These are phyloP conservation scores for Hypoxylon sp. DNA, from an alignment of 2,329 filamentous ascomycete species.

Conservation along the genomic window DNA sequence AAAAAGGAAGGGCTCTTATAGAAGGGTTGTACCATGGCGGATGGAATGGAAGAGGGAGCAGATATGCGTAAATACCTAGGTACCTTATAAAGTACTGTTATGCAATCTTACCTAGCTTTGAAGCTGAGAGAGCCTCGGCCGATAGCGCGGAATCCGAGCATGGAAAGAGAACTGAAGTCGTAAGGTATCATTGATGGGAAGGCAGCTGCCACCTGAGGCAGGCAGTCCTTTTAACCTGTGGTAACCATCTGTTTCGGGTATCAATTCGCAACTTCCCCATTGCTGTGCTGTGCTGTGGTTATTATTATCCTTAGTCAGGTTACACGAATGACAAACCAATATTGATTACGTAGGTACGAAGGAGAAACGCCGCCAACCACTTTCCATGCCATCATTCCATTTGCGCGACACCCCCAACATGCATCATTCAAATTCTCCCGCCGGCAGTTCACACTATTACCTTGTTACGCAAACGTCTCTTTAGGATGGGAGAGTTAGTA, in stretches of 20 bases:
- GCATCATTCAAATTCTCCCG: constrained; percentile 24
- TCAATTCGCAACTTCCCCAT: constrained; percentile 38
- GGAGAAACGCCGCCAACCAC: constrained; percentile 17
- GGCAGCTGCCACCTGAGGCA: constrained; percentile 7
- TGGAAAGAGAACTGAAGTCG: constrained; percentile 5
- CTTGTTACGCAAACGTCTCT: constrained; percentile 32
- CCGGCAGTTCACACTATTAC: constrained; percentile 33
- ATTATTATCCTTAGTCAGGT: constrained; percentile 37
- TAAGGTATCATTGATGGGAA: constrained; percentile 29
- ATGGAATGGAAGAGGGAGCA: constrained; percentile 15
- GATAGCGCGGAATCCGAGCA: constrained; percentile 36
- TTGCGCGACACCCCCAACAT: constrained; percentile 7
- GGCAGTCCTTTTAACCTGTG: constrained; percentile 8
- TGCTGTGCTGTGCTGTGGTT: constrained; percentile 16
- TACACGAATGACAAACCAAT: constrained; percentile 42
- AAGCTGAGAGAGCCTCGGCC: constrained; percentile 32
- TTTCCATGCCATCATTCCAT: constrained; percentile 17
- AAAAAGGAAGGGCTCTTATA: constrained; percentile 33
- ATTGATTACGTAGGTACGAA: constrained; percentile 40
- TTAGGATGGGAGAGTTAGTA: background rate
- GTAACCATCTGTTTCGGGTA: constrained; percentile 36
- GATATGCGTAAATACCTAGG: constrained; percentile 20
- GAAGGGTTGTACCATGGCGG: constrained; percentile 24
- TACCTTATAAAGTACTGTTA: no score
- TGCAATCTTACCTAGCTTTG: constrained; percentile 14